phyloP scores from a whole-genome alignment of 148 eudicot genomes.

The Chenopodium suecicum region DNA sequence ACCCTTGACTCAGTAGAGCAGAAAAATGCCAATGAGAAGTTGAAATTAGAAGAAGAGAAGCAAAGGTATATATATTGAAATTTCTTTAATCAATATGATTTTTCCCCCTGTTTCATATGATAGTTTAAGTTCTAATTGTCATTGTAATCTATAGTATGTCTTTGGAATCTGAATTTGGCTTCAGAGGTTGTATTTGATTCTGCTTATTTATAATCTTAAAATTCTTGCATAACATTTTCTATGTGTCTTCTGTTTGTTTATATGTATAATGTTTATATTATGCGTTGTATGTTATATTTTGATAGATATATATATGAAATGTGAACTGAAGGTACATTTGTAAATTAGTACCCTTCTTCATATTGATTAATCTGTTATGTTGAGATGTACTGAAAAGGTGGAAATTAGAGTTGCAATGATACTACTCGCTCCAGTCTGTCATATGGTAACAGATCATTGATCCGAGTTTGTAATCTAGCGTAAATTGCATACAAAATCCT shows the following conservation, averaged over 20 bases:
- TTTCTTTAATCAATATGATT: slow-evolving; percentile 6
- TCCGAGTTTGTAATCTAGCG: not conserved
- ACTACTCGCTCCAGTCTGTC: not conserved
- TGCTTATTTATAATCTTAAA: too few species aligned
- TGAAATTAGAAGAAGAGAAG: slow-evolving; percentile 80
- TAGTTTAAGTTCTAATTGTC: not conserved
- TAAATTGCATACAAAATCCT: not conserved
- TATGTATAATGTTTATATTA: not conserved
- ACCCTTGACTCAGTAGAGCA: slow-evolving; percentile 54
- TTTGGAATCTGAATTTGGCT: not conserved
- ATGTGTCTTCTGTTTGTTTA: not conserved
- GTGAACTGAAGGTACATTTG: not conserved
- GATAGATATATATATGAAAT: not conserved
- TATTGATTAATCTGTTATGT: not conserved
- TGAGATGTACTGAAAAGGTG: not conserved
- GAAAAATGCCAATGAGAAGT: slow-evolving; percentile 61
- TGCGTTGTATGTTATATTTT: not conserved
- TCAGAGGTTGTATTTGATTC: not conserved
- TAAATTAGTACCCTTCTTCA: not conserved
- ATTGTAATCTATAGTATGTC: not conserved
- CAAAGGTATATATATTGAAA: slow-evolving; percentile 57
- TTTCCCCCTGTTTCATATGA: not conserved
- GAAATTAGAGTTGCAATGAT: not conserved
- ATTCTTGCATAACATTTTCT: too few species aligned
- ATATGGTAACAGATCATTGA: not conserved